Evolutionary conservation across 169 alveolate species (phyloP).

Genomic region (Plasmodium vivax): DNA sequence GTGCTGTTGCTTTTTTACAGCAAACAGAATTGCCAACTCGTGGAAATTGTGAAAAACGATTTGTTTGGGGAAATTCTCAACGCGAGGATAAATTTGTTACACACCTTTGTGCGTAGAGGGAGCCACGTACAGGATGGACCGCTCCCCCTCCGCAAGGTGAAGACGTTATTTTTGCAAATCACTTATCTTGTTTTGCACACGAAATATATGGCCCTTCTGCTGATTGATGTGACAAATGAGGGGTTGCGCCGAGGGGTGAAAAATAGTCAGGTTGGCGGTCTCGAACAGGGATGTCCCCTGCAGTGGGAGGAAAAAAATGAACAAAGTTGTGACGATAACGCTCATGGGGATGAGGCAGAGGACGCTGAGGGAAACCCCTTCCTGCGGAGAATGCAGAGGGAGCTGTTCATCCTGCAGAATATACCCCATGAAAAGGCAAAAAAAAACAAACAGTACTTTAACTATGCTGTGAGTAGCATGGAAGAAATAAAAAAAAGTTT

Average conservation of each 20-base stretch:
- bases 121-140: neutral
- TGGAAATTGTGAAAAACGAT: constrained; percentile 29
- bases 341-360: neutral
- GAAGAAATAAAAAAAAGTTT: constrained; percentile 35
- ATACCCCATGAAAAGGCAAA: constrained; percentile 6
- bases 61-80: constrained; percentile 31
- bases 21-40: constrained; percentile 12
- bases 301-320: neutral
- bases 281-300: neutral
- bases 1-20: constrained; percentile 35
- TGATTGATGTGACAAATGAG: neutral
- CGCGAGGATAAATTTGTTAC: constrained; percentile 32
- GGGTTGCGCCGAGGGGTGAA: neutral
- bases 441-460: constrained; percentile 35
- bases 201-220: constrained; percentile 44
- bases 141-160: constrained; percentile 12
- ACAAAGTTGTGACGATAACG: neutral
- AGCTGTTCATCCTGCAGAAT: constrained; percentile 55
- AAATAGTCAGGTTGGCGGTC: neutral
- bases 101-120: constrained; percentile 23
- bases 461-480: constrained; percentile 36
- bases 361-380: neutral
- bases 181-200: constrained; percentile 34
- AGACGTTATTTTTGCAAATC: constrained; percentile 6
- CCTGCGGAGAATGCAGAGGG: constrained; percentile 24